phyloP scores from a whole-genome alignment of 805 yeast species.

The Zygosaccharomyces gambellarensis region DNA sequence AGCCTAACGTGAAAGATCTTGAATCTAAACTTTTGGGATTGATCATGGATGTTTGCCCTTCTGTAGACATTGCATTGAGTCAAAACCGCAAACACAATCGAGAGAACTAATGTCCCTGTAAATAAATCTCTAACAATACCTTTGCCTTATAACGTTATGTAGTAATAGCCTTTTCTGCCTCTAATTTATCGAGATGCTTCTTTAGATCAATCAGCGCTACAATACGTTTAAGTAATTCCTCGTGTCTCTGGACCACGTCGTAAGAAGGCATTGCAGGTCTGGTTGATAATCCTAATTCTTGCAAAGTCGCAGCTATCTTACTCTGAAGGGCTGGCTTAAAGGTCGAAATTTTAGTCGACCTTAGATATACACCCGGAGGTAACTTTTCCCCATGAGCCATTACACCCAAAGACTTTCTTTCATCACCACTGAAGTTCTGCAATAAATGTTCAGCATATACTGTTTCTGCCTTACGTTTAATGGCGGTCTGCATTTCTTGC shows the following conservation, averaged over 20 bases:
- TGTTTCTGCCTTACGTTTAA: slow-evolving; percentile 31
- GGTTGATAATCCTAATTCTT: slow-evolving; percentile 73
- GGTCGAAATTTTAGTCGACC: slow-evolving; percentile 74
- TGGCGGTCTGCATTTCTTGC: slow-evolving; percentile 29
- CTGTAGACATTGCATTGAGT: not conserved
- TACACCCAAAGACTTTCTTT: slow-evolving; percentile 81
- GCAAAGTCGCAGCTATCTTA: slow-evolving; percentile 55
- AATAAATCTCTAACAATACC: not conserved
- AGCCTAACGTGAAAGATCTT: not conserved
- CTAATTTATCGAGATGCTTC: slow-evolving; percentile 80
- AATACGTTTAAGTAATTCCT: slow-evolving; percentile 64
- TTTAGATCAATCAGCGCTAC: slow-evolving; percentile 75
- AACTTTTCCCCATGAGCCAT: slow-evolving; percentile 69
- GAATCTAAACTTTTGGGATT: not conserved
- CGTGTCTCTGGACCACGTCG: slow-evolving; percentile 70
- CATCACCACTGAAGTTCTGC: slow-evolving; percentile 57
- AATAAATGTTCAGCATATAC: slow-evolving; percentile 34
- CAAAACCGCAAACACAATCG: no score
- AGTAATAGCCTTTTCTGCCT: slow-evolving; percentile 63
- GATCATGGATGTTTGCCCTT: not conserved
- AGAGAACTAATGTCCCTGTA: not conserved
- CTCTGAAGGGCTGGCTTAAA: slow-evolving; percentile 73
- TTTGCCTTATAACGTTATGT: slow-evolving; percentile 15
- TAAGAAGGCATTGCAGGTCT: slow-evolving; percentile 88
- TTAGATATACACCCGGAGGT: slow-evolving; percentile 70